A percentile compares a stretch with the other conserved stretches of the same genome.
phyloP scores from a whole-genome alignment of 2,329 filamentous ascomycete species.

The Sporothrix dimorphospora region DNA sequence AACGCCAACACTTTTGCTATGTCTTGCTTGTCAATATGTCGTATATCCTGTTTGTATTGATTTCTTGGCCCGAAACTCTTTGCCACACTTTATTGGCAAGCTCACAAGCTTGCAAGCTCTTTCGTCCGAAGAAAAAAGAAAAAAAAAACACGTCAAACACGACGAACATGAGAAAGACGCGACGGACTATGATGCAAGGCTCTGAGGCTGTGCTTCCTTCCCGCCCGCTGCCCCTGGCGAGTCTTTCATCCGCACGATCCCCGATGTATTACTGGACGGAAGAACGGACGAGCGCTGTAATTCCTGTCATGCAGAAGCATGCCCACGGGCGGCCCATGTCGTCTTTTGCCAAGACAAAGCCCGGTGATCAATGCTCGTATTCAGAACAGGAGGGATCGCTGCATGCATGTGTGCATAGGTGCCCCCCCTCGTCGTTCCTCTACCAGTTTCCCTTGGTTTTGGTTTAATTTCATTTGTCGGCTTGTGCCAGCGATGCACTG shows the following conservation, averaged over 20 bases:
- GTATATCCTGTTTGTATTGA: background rate
- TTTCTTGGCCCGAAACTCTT: background rate
- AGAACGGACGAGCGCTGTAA: background rate
- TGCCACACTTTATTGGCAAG: slow-evolving; percentile 3
- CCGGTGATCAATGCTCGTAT: background rate
- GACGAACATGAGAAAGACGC: background rate
- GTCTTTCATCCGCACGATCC: background rate
- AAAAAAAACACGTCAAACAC: background rate
- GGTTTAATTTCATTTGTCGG: background rate
- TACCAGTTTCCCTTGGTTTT: background rate
- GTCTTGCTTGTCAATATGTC: background rate
- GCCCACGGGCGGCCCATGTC: background rate
- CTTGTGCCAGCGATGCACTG: background rate
- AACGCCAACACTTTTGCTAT: background rate
- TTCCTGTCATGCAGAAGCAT: background rate
- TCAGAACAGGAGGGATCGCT: background rate
- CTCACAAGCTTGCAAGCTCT: slow-evolving; percentile 1
- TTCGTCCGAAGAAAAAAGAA: background rate
- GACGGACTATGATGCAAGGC: slow-evolving; percentile 7
- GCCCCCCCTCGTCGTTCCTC: background rate
- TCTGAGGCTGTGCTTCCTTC: slow-evolving; percentile 26
- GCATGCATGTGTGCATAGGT: background rate
- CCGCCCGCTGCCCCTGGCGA: background rate
- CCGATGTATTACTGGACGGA: background rate
- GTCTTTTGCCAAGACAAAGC: slow-evolving; percentile 18